Evolutionary conservation across 2,329 filamentous ascomycete genomes (phyloP).

Genomic region (Nothopassalora personata): DNA sequence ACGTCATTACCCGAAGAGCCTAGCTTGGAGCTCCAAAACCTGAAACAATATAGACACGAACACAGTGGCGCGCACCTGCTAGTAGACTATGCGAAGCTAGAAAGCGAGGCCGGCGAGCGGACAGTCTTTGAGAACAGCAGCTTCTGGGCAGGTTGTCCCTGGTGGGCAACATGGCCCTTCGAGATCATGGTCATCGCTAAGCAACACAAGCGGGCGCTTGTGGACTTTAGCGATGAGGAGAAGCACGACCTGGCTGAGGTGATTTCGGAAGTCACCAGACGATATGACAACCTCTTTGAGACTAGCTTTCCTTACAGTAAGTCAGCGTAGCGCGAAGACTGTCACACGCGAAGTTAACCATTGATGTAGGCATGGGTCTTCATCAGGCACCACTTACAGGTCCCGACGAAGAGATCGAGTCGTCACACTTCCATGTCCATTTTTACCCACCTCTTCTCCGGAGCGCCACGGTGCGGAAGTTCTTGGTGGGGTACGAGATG

Average conservation of each 20-base stretch:
- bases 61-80: constrained; percentile 72
- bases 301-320: constrained; percentile 91
- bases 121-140: constrained; percentile 80
- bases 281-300: constrained; percentile 96
- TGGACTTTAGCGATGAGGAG: constrained; percentile 72
- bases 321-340: constrained; percentile 24
- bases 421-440: constrained; percentile 90
- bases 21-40: constrained; percentile 67
- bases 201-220: constrained; percentile 73
- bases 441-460: constrained; percentile 93
- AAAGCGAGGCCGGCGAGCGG: constrained; percentile 74
- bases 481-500: constrained; percentile 92
- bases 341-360: neutral
- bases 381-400: constrained; percentile 90
- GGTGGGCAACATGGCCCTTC: constrained; percentile 98
- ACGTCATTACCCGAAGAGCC: constrained; percentile 88
- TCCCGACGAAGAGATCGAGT: constrained; percentile 74
- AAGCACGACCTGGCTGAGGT: constrained; percentile 70
- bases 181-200: constrained; percentile 87
- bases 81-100: constrained; percentile 79
- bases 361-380: constrained; percentile 69
- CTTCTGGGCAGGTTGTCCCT: constrained; percentile 86
- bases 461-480: constrained; percentile 91
- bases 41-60: constrained; percentile 70
- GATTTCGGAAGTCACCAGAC: constrained; percentile 78